Percentiles rank a stretch among this genome's conserved stretches.
Evolutionary conservation across 495 filamentous ascomycete species (phyloP).

Genomic region (Tuber brumale): DNA sequence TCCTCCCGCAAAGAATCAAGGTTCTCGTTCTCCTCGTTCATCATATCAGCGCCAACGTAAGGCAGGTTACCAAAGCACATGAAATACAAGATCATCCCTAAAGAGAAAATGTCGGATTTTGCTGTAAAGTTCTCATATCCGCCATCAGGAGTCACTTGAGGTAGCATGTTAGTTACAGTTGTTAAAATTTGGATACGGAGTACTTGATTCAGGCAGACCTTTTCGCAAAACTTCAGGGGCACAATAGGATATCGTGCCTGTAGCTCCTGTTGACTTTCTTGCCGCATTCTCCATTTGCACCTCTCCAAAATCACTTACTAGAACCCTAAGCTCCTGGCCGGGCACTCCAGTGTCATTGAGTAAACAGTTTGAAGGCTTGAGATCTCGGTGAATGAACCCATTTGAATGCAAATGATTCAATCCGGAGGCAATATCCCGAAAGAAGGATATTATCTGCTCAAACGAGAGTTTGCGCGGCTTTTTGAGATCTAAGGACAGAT

Average conservation of each 20-base stretch:
- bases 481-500: slow-evolving; percentile 48
- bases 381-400: slow-evolving; percentile 90
- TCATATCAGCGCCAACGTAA: slow-evolving; percentile 69
- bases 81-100: slow-evolving; percentile 98
- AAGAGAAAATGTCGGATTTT: slow-evolving; percentile 92
- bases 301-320: slow-evolving; percentile 97
- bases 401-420: slow-evolving; percentile 85
- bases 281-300: slow-evolving; percentile 73
- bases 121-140: slow-evolving; percentile 83
- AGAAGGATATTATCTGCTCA: slow-evolving; percentile 93
- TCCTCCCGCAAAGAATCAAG: slow-evolving; percentile 81
- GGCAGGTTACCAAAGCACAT: slow-evolving; percentile 89
- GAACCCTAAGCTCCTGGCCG: slow-evolving; percentile 56
- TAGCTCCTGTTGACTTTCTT: slow-evolving; percentile 83
- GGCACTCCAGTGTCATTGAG: slow-evolving; percentile 46
- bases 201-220: slow-evolving; percentile 33
- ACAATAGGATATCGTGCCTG: slow-evolving; percentile 95
- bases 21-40: slow-evolving; percentile 89
- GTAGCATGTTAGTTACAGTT: slow-evolving; percentile 41
- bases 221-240: slow-evolving; percentile 83
- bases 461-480: slow-evolving; percentile 65
- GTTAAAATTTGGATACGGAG: not conserved
- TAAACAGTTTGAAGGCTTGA: slow-evolving; percentile 96
- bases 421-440: slow-evolving; percentile 89
- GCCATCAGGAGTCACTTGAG: slow-evolving; percentile 53